Evolutionary conservation across 768 basidiomycete species (phyloP).

Genomic region (Tylopilus rubrobrunneus): DNA sequence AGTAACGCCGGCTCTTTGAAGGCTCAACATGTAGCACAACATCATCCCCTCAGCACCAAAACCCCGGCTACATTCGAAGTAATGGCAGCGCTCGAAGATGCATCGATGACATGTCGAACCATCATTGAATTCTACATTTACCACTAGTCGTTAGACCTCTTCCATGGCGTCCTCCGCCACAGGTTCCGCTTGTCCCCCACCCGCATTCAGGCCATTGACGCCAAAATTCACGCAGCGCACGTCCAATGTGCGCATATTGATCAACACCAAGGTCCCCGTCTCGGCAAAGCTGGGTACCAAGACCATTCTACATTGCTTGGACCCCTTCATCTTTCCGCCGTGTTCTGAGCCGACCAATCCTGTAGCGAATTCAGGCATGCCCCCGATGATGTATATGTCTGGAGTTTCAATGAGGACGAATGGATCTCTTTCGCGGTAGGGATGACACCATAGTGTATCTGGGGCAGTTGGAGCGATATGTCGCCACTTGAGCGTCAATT

Average conservation of each 20-base stretch:
- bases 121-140: no score
- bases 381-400: constrained; percentile 89
- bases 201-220: constrained; percentile 34
- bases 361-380: constrained; percentile 81
- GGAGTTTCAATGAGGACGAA: constrained; percentile 87
- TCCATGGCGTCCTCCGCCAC: constrained; percentile 21
- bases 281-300: constrained; percentile 78
- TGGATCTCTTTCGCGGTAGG: constrained; percentile 82
- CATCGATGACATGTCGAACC: no score
- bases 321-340: constrained; percentile 21
- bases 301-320: constrained; percentile 61
- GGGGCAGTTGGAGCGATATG: constrained; percentile 99
- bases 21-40: no score
- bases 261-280: constrained; percentile 72
- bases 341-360: constrained; percentile 49
- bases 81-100: no score
- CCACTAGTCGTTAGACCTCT: constrained; percentile 16
- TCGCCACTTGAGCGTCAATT: constrained; percentile 84
- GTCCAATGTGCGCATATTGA: constrained; percentile 75
- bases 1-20: no score
- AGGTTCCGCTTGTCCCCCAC: constrained; percentile 10
- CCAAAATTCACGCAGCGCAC: constrained; percentile 61
- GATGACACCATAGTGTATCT: constrained; percentile 98
- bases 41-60: no score
- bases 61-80: no score